Percentiles rank a stretch among this genome's conserved stretches.
phyloP scores from a whole-genome alignment of 331 rosid genomes.

The Rhamnella rubrinervis region DNA sequence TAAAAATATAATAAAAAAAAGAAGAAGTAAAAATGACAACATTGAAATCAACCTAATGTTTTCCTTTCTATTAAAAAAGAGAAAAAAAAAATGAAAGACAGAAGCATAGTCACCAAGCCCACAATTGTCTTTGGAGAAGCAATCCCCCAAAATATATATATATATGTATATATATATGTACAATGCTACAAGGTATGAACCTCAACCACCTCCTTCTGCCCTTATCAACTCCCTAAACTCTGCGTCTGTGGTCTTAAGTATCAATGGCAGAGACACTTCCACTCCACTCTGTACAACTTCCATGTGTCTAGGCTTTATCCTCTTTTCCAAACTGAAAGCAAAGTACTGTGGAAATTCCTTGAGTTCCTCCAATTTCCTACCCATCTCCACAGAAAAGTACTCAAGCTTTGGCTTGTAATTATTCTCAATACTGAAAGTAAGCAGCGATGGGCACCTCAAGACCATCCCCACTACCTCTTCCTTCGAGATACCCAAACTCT shows the following conservation, averaged over 20 bases:
- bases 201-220: neutral
- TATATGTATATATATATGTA: too few species aligned
- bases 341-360: constrained; percentile 85
- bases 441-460: constrained; percentile 68
- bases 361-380: constrained; percentile 53
- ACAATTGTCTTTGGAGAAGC: too few species aligned
- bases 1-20: too few species aligned
- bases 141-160: too few species aligned
- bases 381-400: constrained; percentile 59
- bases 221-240: constrained; percentile 57
- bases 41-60: too few species aligned
- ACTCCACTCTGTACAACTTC: constrained; percentile 49
- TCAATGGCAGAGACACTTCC: constrained; percentile 48
- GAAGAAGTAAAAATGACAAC: too few species aligned
- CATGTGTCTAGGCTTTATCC: constrained; percentile 78
- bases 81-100: too few species aligned
- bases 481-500: constrained; percentile 52
- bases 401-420: constrained; percentile 76
- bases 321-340: constrained; percentile 84
- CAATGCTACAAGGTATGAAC: neutral
- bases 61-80: too few species aligned
- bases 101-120: too few species aligned
- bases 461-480: constrained; percentile 61
- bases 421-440: constrained; percentile 89
- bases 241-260: constrained; percentile 81